Base-by-base conservation (phyloP, 345 rosid genomes). In the Euphorbia pulcherrima region DNA sequence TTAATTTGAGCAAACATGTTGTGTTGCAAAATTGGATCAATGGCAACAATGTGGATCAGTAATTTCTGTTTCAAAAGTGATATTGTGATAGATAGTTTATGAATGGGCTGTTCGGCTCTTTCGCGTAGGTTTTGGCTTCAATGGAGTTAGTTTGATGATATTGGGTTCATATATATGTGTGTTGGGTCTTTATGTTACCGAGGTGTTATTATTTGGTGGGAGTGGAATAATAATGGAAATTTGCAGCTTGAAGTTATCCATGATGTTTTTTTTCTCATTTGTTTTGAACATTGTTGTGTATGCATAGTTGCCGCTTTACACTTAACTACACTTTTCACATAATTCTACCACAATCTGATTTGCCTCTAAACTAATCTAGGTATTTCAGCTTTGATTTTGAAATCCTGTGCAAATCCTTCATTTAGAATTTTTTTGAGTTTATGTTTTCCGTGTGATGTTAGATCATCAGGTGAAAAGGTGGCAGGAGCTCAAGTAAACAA, bases 401-500 rank as follows among this genome's bases (percentile, higher is more conserved):
- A n/a, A n/a, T n/a, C n/a, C n/a, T n/a, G n/a, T n/a, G n/a, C n/a
- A n/a, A n/a, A n/a, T n/a, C n/a, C n/a, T n/a, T n/a, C 13, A 1
- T 20, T 44, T 26, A 44, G 23, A 24, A 41, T 41, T 2, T 37
- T 24, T 41, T 62, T 50, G 27, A 59, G 33, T 47, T 75, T 60
- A 62, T 57, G 27, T 4, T 39, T 53, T 64, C 44, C 29, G n/a
- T 59, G 5, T 75, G 27, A 47, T 70, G 33, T 51, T 60, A 73
- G 75, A 54, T 59, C 61, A 53, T 70, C 51, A 53, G 68, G 82
- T 76, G 83, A 68, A 53, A 83, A 77, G 81, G 58, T 77, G 72
- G 79, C 79, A 76, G 91, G 87, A 62, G 84, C 80, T 30, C 90
- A 87, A 81, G 96, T 83, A 63, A 83, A 83, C 82, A 87, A 88